Conservation (phyloP, 2,329 filamentous ascomycete genomes). For the Xylaria polymorpha region DNA sequence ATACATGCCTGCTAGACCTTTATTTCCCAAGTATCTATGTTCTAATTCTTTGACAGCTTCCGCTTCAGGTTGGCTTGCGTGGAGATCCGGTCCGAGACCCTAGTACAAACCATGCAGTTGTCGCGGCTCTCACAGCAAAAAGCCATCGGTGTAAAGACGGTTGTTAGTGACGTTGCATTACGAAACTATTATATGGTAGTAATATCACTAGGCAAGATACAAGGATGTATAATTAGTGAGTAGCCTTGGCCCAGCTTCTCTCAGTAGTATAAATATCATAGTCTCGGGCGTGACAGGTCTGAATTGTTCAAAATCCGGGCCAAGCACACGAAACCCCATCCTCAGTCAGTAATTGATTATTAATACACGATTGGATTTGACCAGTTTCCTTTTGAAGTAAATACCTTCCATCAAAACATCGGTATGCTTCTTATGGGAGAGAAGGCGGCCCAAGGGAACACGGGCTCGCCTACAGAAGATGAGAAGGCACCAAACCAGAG, state of each 20-base stretch:
- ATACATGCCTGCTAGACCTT: neutral
- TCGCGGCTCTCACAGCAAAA: neutral
- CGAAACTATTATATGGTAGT: neutral
- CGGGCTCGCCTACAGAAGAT: neutral
- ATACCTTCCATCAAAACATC: neutral
- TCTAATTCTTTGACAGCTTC: conserved; percentile 18
- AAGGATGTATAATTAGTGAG: conserved; percentile 1
- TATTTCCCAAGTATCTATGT: neutral
- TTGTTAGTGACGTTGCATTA: neutral
- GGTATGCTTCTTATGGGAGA: conserved; percentile 14
- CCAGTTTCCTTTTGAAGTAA: neutral
- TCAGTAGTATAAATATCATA: conserved; percentile 1
- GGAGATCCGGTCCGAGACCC: neutral
- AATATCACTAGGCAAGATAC: neutral
- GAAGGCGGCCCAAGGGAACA: neutral
- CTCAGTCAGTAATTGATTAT: neutral
- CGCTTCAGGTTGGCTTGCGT: conserved; percentile 12
- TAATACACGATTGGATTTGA: neutral
- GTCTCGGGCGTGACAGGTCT: neutral
- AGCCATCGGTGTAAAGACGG: neutral
- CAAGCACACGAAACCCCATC: neutral
- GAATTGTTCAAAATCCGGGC: neutral
- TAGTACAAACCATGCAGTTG: neutral
- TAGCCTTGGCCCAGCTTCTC: neutral
- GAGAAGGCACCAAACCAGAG: neutral